Conservation (phyloP, 2,329 filamentous ascomycete species). For the Grosmannia penicillata region DNA sequence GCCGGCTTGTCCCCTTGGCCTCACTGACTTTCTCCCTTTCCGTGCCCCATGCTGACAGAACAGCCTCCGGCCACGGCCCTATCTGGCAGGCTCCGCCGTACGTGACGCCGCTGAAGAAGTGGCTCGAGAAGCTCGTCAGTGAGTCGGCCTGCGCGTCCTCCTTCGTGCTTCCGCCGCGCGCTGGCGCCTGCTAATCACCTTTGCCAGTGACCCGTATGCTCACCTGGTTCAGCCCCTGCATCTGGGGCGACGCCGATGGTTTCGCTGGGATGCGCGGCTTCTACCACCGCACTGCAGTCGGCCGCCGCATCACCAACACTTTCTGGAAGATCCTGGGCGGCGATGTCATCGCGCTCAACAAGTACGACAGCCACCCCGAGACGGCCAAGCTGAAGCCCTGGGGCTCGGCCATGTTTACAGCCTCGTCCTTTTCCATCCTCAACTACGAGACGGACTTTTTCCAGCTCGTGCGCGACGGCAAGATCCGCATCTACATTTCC, state of each 20-base stretch:
- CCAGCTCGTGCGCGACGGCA: slow-evolving; percentile 36
- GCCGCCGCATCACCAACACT: slow-evolving; percentile 35
- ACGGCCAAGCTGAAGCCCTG: slow-evolving; percentile 38
- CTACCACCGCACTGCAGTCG: slow-evolving; percentile 41
- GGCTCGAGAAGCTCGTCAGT: slow-evolving; percentile 53
- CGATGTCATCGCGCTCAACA: slow-evolving; percentile 38
- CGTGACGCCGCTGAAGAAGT: slow-evolving; percentile 52
- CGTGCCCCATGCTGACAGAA: not conserved
- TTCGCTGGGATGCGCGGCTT: slow-evolving; percentile 38
- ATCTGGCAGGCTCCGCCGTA: slow-evolving; percentile 43
- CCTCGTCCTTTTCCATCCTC: slow-evolving; percentile 40
- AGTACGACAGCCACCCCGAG: slow-evolving; percentile 38
- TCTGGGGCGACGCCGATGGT: slow-evolving; percentile 52
- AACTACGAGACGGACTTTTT: slow-evolving; percentile 46
- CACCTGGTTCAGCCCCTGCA: slow-evolving; percentile 61
- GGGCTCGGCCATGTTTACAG: slow-evolving; percentile 35
- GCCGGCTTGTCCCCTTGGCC: not conserved
- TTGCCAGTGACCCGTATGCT: slow-evolving; percentile 45
- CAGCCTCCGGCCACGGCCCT: slow-evolving; percentile 37
- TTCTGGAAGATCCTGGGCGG: slow-evolving; percentile 44
- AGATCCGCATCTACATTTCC: slow-evolving; percentile 34
- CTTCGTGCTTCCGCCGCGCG: not conserved
- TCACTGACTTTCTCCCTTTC: not conserved
- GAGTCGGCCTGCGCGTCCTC: slow-evolving; percentile 7
- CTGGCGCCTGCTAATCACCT: not conserved